These are phyloP conservation scores for Dendrobium officinale DNA, from an alignment of 106 monocot genomes.

Conservation along the genomic window DNA sequence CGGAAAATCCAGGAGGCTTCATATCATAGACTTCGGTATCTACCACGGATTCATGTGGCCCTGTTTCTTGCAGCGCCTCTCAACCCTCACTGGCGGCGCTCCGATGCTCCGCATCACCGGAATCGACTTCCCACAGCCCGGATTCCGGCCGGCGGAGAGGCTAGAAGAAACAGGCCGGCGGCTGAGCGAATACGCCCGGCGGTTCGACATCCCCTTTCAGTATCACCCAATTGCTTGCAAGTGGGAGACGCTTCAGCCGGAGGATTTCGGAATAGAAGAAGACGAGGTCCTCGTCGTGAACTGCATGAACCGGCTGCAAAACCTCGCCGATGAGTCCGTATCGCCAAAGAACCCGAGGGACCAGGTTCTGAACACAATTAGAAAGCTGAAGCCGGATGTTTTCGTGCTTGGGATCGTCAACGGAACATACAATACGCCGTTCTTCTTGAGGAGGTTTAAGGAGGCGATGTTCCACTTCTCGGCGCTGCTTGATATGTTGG, in stretches of 20 bases:
- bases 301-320: conserved; percentile 22
- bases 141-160: conserved; percentile 35
- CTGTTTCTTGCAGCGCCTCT: conserved; percentile 28
- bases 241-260: not conserved
- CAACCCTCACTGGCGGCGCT: conserved; percentile 17
- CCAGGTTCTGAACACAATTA: conserved; percentile 28
- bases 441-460: conserved; percentile 41
- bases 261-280: conserved; percentile 26
- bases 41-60: conserved; percentile 52
- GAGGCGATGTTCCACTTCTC: conserved; percentile 51
- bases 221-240: too few species aligned
- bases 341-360: conserved; percentile 38
- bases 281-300: conserved; percentile 46
- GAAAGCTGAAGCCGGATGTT: conserved; percentile 36
- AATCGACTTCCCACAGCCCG: conserved; percentile 38
- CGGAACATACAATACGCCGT: conserved; percentile 38
- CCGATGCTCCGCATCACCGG: conserved; percentile 46
- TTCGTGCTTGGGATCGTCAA: conserved; percentile 43
- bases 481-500: conserved; percentile 41
- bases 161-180: conserved; percentile 40
- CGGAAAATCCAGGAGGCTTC: conserved; percentile 11
- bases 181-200: conserved; percentile 32
- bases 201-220: too few species aligned
- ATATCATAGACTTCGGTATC: conserved; percentile 46
- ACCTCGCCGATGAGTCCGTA: conserved; percentile 36